Evolutionary conservation across 2,329 filamentous ascomycete genomes (phyloP).

Genomic region (Ambrosiella beaveri): DNA sequence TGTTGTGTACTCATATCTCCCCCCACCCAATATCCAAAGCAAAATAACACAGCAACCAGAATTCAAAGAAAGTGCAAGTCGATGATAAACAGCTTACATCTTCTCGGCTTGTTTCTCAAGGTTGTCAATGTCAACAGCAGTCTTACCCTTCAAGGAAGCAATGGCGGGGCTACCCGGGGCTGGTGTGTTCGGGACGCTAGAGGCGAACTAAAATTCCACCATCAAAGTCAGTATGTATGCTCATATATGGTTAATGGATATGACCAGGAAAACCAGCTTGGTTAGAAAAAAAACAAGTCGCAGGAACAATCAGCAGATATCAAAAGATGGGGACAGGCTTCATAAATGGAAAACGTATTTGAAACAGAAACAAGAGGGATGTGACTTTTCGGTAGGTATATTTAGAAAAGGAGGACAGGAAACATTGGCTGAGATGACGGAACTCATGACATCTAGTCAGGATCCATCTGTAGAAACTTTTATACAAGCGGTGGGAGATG

Average conservation of each 20-base stretch:
- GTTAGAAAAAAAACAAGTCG: neutral
- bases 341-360: too few species aligned
- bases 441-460: neutral
- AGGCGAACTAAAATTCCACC: conserved; percentile 6
- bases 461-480: neutral
- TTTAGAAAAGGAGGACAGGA: neutral
- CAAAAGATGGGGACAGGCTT: neutral
- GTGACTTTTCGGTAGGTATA: neutral
- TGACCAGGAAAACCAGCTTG: neutral
- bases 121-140: conserved; percentile 8
- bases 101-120: conserved; percentile 16
- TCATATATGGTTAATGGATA: neutral
- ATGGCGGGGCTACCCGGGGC: conserved; percentile 1
- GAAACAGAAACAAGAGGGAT: neutral
- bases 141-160: neutral
- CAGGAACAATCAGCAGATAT: neutral
- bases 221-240: neutral
- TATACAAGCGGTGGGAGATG: neutral
- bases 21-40: too few species aligned
- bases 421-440: neutral
- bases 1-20: too few species aligned
- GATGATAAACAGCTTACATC: conserved; percentile 12
- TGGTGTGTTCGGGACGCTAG: conserved; percentile 9
- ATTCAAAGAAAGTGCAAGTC: neutral
- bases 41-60: neutral